Percentiles rank a stretch among this genome's conserved stretches.
Conservation (phyloP, 257 asterid species). For the Penstemon davidsonii region DNA sequence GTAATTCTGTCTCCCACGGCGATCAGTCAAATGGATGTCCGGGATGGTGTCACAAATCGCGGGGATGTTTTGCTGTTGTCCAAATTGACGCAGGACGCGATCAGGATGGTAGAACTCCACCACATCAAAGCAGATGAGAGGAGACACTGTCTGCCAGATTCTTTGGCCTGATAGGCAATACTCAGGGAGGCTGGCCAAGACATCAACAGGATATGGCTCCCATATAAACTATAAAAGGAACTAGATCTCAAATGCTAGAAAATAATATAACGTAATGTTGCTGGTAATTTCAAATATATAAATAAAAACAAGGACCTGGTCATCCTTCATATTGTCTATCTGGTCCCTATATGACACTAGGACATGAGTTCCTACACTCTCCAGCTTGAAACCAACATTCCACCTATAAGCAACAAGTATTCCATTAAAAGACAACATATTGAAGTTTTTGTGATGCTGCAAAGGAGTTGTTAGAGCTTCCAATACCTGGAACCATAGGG, state of each 20-base stretch:
- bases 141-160: slow-evolving; percentile 49
- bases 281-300: neutral
- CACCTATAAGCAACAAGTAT: slow-evolving; percentile 45
- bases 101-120: slow-evolving; percentile 80
- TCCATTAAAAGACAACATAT: neutral
- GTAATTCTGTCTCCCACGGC: slow-evolving; percentile 80
- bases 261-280: neutral
- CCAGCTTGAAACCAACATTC: slow-evolving; percentile 87
- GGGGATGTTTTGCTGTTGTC: slow-evolving; percentile 66
- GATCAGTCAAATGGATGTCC: slow-evolving; percentile 70
- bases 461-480: slow-evolving; percentile 1
- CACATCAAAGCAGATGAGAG: slow-evolving; percentile 77
- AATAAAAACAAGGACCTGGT: slow-evolving; percentile 41
- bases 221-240: slow-evolving; percentile 51
- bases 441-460: too few relatives aligned
- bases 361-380: slow-evolving; percentile 68
- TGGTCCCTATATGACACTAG: slow-evolving; percentile 53
- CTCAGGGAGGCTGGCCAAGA: slow-evolving; percentile 39
- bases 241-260: slow-evolving; percentile 27
- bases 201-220: slow-evolving; percentile 13
- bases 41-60: slow-evolving; percentile 65
- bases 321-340: slow-evolving; percentile 64
- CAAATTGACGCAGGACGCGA: slow-evolving; percentile 71
- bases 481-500: slow-evolving; percentile 54
- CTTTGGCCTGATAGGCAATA: slow-evolving; percentile 59